These are phyloP conservation scores for Prosopis cineraria DNA, from an alignment of 306 rosid species.

Conservation along the genomic window DNA sequence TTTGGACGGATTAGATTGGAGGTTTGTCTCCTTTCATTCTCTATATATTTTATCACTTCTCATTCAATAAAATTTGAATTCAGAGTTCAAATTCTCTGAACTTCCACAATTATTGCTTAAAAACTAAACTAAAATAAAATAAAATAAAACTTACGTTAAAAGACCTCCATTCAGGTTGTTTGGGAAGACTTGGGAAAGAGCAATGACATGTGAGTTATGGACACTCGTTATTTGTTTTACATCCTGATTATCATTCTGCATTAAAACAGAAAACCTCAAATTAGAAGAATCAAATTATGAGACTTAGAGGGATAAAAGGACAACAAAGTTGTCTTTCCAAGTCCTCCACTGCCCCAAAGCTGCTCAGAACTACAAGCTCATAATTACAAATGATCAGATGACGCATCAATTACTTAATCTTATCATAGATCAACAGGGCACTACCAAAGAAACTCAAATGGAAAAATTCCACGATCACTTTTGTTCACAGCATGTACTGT, in stretches of 20 bases:
- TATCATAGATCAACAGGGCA: not conserved
- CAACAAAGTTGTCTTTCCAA: constrained; percentile 3
- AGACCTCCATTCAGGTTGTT: constrained; percentile 63
- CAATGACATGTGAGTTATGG: constrained; percentile 65
- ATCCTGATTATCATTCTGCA: constrained; percentile 68
- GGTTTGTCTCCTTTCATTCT: not conserved
- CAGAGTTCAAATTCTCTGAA: not conserved
- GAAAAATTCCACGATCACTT: not conserved
- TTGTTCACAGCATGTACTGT: not conserved
- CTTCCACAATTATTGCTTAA: not conserved
- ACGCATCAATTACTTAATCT: not conserved
- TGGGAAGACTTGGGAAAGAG: constrained; percentile 65
- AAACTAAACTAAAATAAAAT: constrained; percentile 2
- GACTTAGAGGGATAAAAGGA: not conserved
- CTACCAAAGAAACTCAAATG: not conserved
- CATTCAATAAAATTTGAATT: not conserved
- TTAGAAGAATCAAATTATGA: constrained; percentile 8
- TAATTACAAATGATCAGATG: constrained; percentile 10
- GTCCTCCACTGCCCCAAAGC: not conserved
- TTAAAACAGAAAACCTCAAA: constrained; percentile 14
- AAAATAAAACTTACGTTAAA: constrained; percentile 62
- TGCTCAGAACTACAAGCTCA: not conserved
- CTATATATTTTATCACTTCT: not conserved
- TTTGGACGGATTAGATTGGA: not conserved
- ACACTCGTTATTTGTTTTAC: constrained; percentile 50